Evolutionary conservation across 345 rosid genomes (phyloP), one percentile per base, ranked within the genome.

Genomic region (Gossypioides kirkii): DNA sequence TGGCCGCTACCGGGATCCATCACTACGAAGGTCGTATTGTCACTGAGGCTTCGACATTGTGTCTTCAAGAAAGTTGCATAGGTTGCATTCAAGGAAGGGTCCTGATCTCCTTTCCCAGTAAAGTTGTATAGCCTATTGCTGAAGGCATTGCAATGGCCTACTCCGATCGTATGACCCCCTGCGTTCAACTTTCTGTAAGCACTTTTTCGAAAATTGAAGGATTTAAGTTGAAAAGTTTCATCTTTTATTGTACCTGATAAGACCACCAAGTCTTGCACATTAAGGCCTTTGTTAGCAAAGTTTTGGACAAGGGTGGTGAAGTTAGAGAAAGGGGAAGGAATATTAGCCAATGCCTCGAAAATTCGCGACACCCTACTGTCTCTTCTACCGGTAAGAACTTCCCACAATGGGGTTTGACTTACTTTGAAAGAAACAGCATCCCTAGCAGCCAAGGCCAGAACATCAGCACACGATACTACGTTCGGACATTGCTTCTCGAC

Each of bases 161-260:
- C 14, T 64, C 94, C 94, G 26, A 91, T 75, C 1, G 88, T 89
- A 82, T 91, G 94, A 0, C 76, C 93, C 45, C 96, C 93, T 88
- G 69, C 53, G 18, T 11, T 6, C 3, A 49, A 66, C 10, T 22
- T 64, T 38, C 18, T 2, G 4, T 64, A 17, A 64, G 32, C 16
- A 20, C 17, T 64, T 18, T 1, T n/a, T n/a, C n/a, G 68, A 7
- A 18, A 38, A 18, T 6, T 9, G 28, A 54, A 54, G 20, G 26
- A 20, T 20, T 20, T 4, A 3, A 10, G 13, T 10, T 55, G 1
- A 32, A 32, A 32, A 32, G 36, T 4, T 32, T 32, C 6, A 32
- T 32, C 36, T 32, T 4, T 32, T 32, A 32, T 23, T 22, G 8
- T 82, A 88, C 94, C 93, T 73, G 89, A 90, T 62, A 92, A 82